Evolutionary conservation across 2,329 filamentous ascomycete species (phyloP).

Genomic region (Aplosporella prunicola): DNA sequence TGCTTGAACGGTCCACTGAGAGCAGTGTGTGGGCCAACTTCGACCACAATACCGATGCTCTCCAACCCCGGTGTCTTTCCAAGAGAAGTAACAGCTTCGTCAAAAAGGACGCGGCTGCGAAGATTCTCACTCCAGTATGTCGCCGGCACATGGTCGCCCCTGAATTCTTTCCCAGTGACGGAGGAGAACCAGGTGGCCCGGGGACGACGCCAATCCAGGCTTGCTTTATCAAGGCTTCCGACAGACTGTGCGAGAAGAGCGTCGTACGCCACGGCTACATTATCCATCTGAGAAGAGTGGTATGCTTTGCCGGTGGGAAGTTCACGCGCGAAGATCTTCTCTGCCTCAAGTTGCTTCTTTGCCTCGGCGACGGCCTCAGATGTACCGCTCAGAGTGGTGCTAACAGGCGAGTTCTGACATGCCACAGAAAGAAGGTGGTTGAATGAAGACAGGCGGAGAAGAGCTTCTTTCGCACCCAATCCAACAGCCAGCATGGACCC

Average conservation of each 20-base stretch:
- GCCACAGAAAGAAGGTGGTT: too few relatives aligned
- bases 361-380: constrained; percentile 23
- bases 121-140: too few relatives aligned
- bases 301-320: constrained; percentile 36
- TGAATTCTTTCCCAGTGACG: too few relatives aligned
- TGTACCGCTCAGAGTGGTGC: constrained; percentile 39
- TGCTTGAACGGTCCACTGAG: constrained; percentile 15
- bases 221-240: too few relatives aligned
- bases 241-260: not conserved
- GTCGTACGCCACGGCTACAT: constrained; percentile 20
- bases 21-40: constrained; percentile 23
- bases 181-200: too few relatives aligned
- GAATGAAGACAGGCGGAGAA: too few relatives aligned
- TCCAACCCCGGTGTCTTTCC: constrained; percentile 1
- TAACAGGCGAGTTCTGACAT: constrained; percentile 31
- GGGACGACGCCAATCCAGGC: too few relatives aligned
- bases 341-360: constrained; percentile 21
- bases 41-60: constrained; percentile 11
- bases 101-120: too few relatives aligned
- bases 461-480: too few relatives aligned
- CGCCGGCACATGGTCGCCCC: too few relatives aligned
- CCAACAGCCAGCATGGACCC: constrained; percentile 3
- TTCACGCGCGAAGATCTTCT: constrained; percentile 29
- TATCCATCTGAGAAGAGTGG: constrained; percentile 35
- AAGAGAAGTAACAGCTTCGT: too few relatives aligned